phyloP scores from a whole-genome alignment of 2,329 filamentous ascomycete genomes.

The Cordyceps militaris region DNA sequence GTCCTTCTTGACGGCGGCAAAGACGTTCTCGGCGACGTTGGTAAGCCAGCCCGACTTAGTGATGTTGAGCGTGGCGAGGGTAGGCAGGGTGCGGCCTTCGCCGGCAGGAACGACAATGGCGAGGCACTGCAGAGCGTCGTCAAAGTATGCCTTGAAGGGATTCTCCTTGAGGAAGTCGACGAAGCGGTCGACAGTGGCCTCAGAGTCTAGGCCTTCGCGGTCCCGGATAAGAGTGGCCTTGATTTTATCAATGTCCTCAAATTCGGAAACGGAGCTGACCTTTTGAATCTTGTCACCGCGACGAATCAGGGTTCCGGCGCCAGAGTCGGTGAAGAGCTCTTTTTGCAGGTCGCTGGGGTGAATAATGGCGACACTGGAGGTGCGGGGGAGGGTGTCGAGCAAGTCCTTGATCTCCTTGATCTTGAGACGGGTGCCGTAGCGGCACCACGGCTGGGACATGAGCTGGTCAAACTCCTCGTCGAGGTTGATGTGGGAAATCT shows the following conservation, averaged over 20 bases:
- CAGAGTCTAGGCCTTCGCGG: slow-evolving; percentile 72
- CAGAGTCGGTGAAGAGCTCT: slow-evolving; percentile 93
- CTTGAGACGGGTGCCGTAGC: slow-evolving; percentile 90
- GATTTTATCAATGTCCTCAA: slow-evolving; percentile 68
- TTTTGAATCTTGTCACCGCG: slow-evolving; percentile 84
- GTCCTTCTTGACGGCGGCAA: slow-evolving; percentile 88
- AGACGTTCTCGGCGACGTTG: slow-evolving; percentile 92
- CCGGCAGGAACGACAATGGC: slow-evolving; percentile 76
- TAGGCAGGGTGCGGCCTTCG: slow-evolving; percentile 61
- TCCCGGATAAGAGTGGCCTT: slow-evolving; percentile 79
- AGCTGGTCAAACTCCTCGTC: slow-evolving; percentile 92
- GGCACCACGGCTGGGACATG: slow-evolving; percentile 92
- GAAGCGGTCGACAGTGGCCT: slow-evolving; percentile 79
- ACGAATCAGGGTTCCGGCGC: slow-evolving; percentile 86
- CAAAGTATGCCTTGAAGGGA: slow-evolving; percentile 88
- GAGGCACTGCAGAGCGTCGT: slow-evolving; percentile 87
- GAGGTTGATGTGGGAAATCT: slow-evolving; percentile 95
- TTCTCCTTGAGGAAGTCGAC: slow-evolving; percentile 68
- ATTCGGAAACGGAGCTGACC: slow-evolving; percentile 62
- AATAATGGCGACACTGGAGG: slow-evolving; percentile 94
- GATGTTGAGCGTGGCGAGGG: slow-evolving; percentile 83
- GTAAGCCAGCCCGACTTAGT: slow-evolving; percentile 92
- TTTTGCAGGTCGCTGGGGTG: slow-evolving; percentile 94
- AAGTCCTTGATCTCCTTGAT: slow-evolving; percentile 97
- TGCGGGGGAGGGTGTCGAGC: slow-evolving; percentile 77